Evolutionary conservation across 2,329 filamentous ascomycete genomes (phyloP).

Genomic region (Aureobasidium uvarum): DNA sequence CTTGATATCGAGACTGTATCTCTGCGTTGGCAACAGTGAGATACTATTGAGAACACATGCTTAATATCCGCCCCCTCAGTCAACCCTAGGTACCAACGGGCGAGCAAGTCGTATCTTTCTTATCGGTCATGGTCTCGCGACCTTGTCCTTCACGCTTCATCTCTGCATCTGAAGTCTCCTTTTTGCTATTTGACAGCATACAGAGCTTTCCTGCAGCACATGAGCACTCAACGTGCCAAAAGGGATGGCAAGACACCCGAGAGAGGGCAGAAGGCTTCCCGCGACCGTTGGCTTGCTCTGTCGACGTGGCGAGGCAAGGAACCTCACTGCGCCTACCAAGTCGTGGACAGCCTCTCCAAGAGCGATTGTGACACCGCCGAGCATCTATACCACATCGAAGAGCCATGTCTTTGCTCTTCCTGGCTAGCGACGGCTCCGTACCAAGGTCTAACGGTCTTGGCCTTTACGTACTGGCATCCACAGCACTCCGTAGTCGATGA

Average conservation of each 20-base stretch:
- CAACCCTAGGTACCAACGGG: not conserved
- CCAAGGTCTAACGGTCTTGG: slow-evolving; percentile 22
- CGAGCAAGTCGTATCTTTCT: not conserved
- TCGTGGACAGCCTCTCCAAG: not conserved
- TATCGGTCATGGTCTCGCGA: not conserved
- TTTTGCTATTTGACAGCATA: not conserved
- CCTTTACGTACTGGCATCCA: slow-evolving; percentile 19
- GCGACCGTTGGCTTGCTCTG: not conserved
- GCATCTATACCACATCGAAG: slow-evolving; percentile 3
- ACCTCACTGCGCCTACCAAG: not conserved
- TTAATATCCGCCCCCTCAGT: not conserved
- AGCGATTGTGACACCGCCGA: slow-evolving; percentile 9
- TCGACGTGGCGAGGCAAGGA: not conserved
- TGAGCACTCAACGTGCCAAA: not conserved
- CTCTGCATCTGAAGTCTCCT: not conserved
- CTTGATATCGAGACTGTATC: not conserved
- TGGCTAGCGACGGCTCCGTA: slow-evolving; percentile 15
- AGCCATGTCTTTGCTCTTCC: not conserved
- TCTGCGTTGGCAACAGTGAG: not conserved
- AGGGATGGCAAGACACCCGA: not conserved
- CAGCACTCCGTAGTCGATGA: not conserved
- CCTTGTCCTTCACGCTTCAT: not conserved
- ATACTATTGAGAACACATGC: not conserved
- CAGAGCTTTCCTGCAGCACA: not conserved
- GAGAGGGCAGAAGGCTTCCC: not conserved